Conservation (phyloP, 2,329 filamentous ascomycete genomes). For the Aurifilum marmelostoma region DNA sequence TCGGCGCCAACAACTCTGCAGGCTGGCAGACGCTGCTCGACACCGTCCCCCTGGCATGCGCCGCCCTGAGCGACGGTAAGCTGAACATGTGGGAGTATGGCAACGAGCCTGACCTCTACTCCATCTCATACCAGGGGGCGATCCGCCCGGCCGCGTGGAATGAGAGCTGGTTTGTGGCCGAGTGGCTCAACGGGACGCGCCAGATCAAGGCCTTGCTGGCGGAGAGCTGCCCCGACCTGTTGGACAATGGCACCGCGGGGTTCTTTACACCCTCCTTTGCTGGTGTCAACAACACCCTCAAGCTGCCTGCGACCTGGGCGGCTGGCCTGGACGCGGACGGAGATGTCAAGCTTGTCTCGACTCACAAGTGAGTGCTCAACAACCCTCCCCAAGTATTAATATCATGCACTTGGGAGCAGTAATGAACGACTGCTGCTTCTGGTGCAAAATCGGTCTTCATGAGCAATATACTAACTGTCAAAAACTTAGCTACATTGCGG, state of each 20-base stretch:
- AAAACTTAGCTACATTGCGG: slow-evolving; percentile 63
- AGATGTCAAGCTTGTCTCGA: slow-evolving; percentile 57
- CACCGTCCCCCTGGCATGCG: slow-evolving; percentile 60
- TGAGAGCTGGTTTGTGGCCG: slow-evolving; percentile 57
- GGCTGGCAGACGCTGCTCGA: slow-evolving; percentile 56
- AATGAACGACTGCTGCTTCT: too few relatives aligned
- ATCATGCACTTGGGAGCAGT: too few relatives aligned
- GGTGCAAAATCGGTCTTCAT: too few relatives aligned
- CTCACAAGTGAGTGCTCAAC: slow-evolving; percentile 57
- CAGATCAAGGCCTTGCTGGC: slow-evolving; percentile 51
- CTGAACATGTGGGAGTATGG: slow-evolving; percentile 65
- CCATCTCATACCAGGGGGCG: slow-evolving; percentile 53
- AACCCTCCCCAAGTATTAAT: too few relatives aligned
- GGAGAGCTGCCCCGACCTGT: slow-evolving; percentile 54
- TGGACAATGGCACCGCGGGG: slow-evolving; percentile 45
- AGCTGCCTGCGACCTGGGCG: slow-evolving; percentile 54
- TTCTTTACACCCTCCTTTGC: slow-evolving; percentile 64
- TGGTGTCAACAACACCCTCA: slow-evolving; percentile 54
- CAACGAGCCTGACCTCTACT: slow-evolving; percentile 66
- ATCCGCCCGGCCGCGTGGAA: slow-evolving; percentile 56
- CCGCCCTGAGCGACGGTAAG: slow-evolving; percentile 53
- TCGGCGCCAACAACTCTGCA: slow-evolving; percentile 53
- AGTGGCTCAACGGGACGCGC: slow-evolving; percentile 61
- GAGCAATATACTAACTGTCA: too few relatives aligned
- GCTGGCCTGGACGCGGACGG: slow-evolving; percentile 54